Base-by-base conservation (phyloP, 306 rosid species). In the Vicia sativa region DNA sequence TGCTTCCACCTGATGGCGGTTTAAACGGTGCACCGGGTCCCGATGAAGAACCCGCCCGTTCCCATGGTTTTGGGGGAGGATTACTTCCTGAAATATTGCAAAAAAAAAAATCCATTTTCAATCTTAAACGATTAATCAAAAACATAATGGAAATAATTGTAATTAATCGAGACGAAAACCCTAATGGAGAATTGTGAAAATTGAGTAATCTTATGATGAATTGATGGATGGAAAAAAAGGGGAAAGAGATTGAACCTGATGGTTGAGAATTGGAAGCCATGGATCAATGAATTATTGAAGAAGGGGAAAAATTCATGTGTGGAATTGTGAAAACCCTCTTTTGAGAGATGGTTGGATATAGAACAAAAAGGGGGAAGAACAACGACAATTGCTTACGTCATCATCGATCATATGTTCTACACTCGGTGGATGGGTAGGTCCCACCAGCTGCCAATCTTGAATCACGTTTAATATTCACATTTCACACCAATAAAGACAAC, bases 11-110 rank as follows among this genome's bases (percentile, higher is more conserved):
- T 13, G 99, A 88, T 9, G 97, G 83, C 12, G 99, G 96, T 68
- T 72, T 95, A 66, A 90, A 95, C 53, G 99, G 99, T 18, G 91
- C 87, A 2, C 38, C 38, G 38, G 97, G 88, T 11, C 97, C 92
- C 19, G 96, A 76, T 3, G 99, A 88, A 45, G 84, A 76, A 74
- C 97, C 96, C 12, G 82, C 87, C 54, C 84, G 87, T 62, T 95
- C 97, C 99, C 99, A 95, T 7, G 97, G 99, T 74, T 95, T 95
- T 11, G 88, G 92, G 19, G 97, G 96, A 65, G 95, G 95, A 79
- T 73, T 71, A 76, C 74, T 82, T 41, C 73, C 99, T 95, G 85
- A 46, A n/a, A 62, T 5, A 23, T 11, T 8, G 16, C 18, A 3
- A 56, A 77, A 3, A 56, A 77, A 76, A n/a, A 12, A 6, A 53